These are phyloP conservation scores for Mycena epipterygia DNA, from an alignment of 768 basidiomycete species.

Conservation along the genomic window DNA sequence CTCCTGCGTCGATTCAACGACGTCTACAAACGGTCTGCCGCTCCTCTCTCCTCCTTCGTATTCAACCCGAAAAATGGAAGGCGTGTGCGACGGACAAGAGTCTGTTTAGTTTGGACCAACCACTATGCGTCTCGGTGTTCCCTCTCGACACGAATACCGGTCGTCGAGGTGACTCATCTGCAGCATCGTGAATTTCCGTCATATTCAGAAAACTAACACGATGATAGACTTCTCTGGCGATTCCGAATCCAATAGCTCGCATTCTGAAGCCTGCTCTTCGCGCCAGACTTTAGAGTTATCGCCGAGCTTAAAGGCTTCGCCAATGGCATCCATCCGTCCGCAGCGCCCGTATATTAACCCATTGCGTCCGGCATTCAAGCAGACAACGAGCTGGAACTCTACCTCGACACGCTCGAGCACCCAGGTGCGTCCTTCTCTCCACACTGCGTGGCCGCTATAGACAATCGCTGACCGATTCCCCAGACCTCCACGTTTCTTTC, in stretches of 20 bases:
- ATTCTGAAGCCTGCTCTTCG: constrained; percentile 30
- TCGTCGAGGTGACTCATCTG: no score
- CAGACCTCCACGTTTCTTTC: constrained; percentile 35
- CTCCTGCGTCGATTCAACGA: constrained; percentile 30
- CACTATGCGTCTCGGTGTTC: no score
- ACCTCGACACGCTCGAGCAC: constrained; percentile 19
- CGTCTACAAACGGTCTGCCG: constrained; percentile 21
- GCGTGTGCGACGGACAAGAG: no score
- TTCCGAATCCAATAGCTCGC: constrained; percentile 30
- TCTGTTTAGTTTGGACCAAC: not conserved
- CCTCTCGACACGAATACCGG: no score
- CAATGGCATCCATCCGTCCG: not conserved
- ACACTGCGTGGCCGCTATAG: not conserved
- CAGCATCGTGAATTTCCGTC: no score
- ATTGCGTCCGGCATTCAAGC: constrained; percentile 35
- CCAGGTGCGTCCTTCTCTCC: constrained; percentile 19
- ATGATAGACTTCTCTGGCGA: constrained; percentile 17
- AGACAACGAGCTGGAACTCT: constrained; percentile 31
- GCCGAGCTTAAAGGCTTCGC: not conserved
- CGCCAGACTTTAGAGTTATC: constrained; percentile 31
- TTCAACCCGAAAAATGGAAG: no score
- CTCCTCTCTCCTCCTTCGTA: no score
- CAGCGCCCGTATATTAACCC: constrained; percentile 21
- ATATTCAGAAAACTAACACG: no score
- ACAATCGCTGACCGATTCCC: not conserved